Evolutionary conservation across 139 green algal genomes (phyloP).

Genomic region (Chlorella sp.): DNA sequence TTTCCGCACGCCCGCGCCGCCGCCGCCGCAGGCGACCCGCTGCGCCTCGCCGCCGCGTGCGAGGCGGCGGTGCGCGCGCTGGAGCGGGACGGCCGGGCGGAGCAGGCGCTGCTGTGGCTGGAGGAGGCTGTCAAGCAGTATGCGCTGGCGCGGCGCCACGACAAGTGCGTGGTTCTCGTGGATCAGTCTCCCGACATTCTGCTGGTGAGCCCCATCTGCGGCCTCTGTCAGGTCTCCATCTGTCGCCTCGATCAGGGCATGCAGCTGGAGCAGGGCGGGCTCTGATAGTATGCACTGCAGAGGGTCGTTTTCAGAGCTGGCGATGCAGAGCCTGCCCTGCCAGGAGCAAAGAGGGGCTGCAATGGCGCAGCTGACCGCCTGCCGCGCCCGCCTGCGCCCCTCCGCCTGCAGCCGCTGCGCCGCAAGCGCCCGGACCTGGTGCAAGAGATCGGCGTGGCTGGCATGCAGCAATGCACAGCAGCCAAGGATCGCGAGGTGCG

Average conservation of each 20-base stretch:
- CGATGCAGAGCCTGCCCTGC: background rate
- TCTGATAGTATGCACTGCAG: background rate
- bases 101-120: slow-evolving; percentile 18
- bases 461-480: background rate
- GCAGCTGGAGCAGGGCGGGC: too few species aligned
- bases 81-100: background rate
- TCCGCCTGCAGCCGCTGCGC: slow-evolving; percentile 6
- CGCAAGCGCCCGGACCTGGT: background rate
- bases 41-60: background rate
- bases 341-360: too few species aligned
- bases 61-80: slow-evolving; percentile 7
- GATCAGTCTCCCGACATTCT: background rate
- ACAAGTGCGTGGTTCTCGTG: background rate
- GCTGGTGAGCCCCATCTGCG: background rate
- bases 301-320: background rate
- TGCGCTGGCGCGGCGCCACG: background rate
- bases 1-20: too few species aligned
- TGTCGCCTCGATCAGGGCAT: too few species aligned
- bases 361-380: background rate
- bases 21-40: background rate
- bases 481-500: background rate
- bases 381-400: background rate
- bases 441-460: background rate
- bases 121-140: background rate
- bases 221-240: background rate